Base-by-base conservation (phyloP, 2,329 filamentous ascomycete species). In the Aspergillus latus region DNA sequence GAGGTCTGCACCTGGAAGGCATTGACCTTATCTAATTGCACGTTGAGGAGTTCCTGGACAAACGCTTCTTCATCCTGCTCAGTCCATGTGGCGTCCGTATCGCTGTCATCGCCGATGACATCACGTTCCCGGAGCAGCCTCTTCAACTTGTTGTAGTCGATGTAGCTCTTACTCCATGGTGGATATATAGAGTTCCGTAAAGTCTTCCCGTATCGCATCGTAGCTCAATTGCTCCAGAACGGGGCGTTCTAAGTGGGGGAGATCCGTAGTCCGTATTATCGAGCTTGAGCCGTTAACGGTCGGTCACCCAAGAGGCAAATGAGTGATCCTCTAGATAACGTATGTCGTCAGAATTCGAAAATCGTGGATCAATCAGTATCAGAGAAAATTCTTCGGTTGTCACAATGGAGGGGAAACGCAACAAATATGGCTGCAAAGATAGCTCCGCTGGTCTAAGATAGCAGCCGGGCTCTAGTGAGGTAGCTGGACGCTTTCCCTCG, bases 61-160 rank as follows among this genome's bases (percentile, higher is more conserved):
- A 99, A 99, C 36, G 84, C 84, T 70, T 89, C 90, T 80, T 97
- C 94, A 72, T 99, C 94, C 46, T 92, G 87, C 67, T 96, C 92
- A 28, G 92, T 96, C 94, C 94, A 99, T 40, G 75, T 68, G 57
- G 79, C 80, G 52, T 84, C 80, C 26, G 88, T 86, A 50, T 74
- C 72, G 58, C 74, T 75, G 32, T 67, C 71, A 62, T 72, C 73
- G 36, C 72, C 76, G 42, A 76, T 80, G 55, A 76, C 68, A 62
- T 82, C 80, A 71, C 90, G 85, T 73, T 97, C 94, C 62, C 90
- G 88, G 59, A 99, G 80, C 57, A 99, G 82, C 68, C 83, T 82
- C 82, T 97, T 97, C 63, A 99, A 86, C 82, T 93, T 96, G 66
- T 84, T 79, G 76, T 99, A 99, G 79, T 97, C 92, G 71, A 99